Evolutionary conservation across 257 asterid genomes (phyloP), one percentile per base, ranked within the genome.

Genomic region (Cordia subcordata): DNA sequence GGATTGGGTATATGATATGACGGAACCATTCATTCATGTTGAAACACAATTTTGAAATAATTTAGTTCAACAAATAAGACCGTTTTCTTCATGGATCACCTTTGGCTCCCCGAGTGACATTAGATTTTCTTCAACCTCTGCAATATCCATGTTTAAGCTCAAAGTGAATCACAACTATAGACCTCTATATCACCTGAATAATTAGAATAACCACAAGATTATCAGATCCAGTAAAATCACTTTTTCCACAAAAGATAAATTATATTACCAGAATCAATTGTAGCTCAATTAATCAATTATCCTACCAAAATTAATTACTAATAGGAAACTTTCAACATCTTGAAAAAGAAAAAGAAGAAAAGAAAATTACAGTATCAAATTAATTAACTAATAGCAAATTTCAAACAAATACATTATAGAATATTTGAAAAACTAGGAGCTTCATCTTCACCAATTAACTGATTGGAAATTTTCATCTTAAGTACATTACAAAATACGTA

Each of bases 101-200:
- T 90, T 90, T 58, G 98, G 94, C 76, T 90, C 98, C 11, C 96
- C 94, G 70, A 87, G 83, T 61, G 87, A 74, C 44, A 82, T 65
- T 60, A 90, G 69, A 73, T 78, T 82, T 8, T 85, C 95, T 61
- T 90, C 98, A 74, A 85, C 79, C 78, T 85, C 98, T 61, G 82
- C 64, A 53, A 59, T 63, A 54, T 85, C 94, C 98, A 90, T 90
- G 62, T 67, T 64, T 46, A 49, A 53, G 55, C 75, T 64, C 53
- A 37, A 38, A 18, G 66, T 19, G 60, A 54, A 62, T n/a, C 15
- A 68, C 22, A 62, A 53, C 57, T 32, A 55, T 64, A 14, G 55
- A 35, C 13, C 64, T 68, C 49, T 52, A 61, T 63, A 58, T 61
- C 70, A 75, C 82, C 93, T 78, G 83, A 40, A 69, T 68, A 55